Evolutionary conservation across 257 asterid species (phyloP), one percentile per base, ranked within the genome.

Genomic region (Catharanthus roseus): DNA sequence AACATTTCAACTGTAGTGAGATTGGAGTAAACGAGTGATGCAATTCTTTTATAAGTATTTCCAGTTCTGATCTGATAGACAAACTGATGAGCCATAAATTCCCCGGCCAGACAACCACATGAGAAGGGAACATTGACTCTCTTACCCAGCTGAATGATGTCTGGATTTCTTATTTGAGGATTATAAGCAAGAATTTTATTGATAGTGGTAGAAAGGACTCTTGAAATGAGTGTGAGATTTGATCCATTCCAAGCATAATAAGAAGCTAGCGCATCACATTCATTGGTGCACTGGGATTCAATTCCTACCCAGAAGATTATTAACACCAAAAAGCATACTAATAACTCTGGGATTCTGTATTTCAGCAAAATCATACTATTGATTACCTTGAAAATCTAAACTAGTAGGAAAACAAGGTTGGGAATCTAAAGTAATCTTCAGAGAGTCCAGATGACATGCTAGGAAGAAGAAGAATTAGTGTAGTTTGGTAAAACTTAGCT

Each of bases 191-290:
- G 72, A 67, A 81, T 86, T 29, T n/a, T n/a, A 72, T 31, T 26
- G 28, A 82, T 58, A 42, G 90, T 39, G 66, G 90, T 87, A 0
- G 85, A 78, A 42, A 90, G 81, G 19, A 69, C 42, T 0, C 57
- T 26, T 61, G 96, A 75, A 31, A 87, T 83, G 76, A 82, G 66
- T 61, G 89, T 78, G 68, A 90, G 90, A 56, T 72, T 83, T 11
- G 86, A 5, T 6, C 86, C 88, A 9, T 54, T 0, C 92, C 89
- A 83, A 38, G 74, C 19, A 72, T 87, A 86, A 41, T 83, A 87
- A 0, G 96, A 90, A 70, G 95, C 96, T 79, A 90, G 77, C 2
- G 96, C 88, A 12, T 78, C 75, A 55, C 92, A 87, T 1, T 56
- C 77, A 29, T 75, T 45, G 66, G 49, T 78, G 44, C 92, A 85